Evolutionary conservation across 306 rosid species (phyloP), one percentile per base, ranked within the genome.

Genomic region (Quercus aquifolioides): DNA sequence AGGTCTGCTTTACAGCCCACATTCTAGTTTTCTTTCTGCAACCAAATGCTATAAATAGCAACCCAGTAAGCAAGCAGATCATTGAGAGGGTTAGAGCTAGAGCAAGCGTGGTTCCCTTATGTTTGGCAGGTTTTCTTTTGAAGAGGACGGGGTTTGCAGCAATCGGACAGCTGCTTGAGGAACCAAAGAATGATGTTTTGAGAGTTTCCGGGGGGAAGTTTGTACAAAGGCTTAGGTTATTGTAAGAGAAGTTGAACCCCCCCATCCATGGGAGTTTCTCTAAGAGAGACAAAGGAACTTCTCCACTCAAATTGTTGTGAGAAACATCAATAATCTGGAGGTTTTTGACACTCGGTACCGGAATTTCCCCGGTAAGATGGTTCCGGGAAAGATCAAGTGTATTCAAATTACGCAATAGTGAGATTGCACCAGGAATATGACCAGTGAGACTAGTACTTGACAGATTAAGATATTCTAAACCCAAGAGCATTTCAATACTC

Each of bases 161-260:
- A 67, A 96, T 82, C n/a, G 99, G 99, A 65, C 99, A 96, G 79
- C 88, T 90, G 85, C 85, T 86, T 56, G 76, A 78, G 33, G 92
- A 88, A 70, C 99, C 99, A 57, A 80, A 52, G 85, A 96, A 93
- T 14, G 92, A 88, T 70, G 83, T 76, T 68, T 77, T 68, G 28
- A 88, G 82, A 74, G 88, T 83, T 28, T 87, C 89, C 3, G 78
- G 81, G 73, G 86, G 78, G 75, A 93, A 80, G 25, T 86, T 88
- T 33, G 88, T 86, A 88, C 99, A 96, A 17, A 96, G 78, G 65
- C 93, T 88, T 51, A 96, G 86, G 83, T 96, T 93, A 55, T 96
- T 96, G 81, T 88, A 89, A 19, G 99, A 96, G 85, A 96, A 96
- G 90, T 96, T 96, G 87, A 80, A 96, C 74, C 75, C 88, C 89